Percentiles rank a stretch among this genome's conserved stretches.
Conservation (phyloP, 148 eudicot species). For the Fagopyrum homotropicum region DNA sequence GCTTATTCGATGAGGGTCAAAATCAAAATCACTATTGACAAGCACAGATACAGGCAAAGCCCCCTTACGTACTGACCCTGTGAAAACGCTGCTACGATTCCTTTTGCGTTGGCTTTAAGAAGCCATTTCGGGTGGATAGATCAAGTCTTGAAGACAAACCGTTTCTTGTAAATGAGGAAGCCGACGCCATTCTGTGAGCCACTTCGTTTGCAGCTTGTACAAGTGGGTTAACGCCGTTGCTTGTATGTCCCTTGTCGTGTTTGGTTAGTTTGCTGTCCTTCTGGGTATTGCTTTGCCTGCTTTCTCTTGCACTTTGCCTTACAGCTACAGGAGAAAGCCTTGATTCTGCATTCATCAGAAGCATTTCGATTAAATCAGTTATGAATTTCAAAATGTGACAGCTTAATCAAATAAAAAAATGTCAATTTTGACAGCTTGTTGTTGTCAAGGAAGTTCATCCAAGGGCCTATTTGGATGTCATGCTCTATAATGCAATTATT, state of each 20-base stretch:
- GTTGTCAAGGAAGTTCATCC: neutral
- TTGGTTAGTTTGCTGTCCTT: neutral
- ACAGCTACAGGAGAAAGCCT: slow-evolving; percentile 24
- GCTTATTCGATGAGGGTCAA: neutral
- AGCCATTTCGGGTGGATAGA: slow-evolving; percentile 14
- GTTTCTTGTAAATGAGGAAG: slow-evolving; percentile 14
- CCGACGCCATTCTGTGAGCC: slow-evolving; percentile 15
- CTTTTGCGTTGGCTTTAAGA: slow-evolving; percentile 21
- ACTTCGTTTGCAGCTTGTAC: slow-evolving; percentile 16
- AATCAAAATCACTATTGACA: slow-evolving; percentile 7
- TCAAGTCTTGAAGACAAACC: slow-evolving; percentile 15
- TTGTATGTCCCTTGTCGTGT: slow-evolving; percentile 7
- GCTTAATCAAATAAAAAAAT: neutral
- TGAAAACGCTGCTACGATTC: slow-evolving; percentile 6
- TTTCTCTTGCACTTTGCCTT: slow-evolving; percentile 15
- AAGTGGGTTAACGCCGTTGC: slow-evolving; percentile 21
- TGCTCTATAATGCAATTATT: neutral
- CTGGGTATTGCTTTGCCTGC: slow-evolving; percentile 12
- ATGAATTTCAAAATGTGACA: neutral
- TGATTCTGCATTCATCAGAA: slow-evolving; percentile 25
- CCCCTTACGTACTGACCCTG: neutral
- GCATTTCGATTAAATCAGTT: neutral
- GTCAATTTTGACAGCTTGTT: neutral
- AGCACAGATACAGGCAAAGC: neutral
- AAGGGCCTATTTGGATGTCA: neutral